phyloP scores from a whole-genome alignment of 2,329 filamentous ascomycete genomes.

The Dryadomyces quercivorus region DNA sequence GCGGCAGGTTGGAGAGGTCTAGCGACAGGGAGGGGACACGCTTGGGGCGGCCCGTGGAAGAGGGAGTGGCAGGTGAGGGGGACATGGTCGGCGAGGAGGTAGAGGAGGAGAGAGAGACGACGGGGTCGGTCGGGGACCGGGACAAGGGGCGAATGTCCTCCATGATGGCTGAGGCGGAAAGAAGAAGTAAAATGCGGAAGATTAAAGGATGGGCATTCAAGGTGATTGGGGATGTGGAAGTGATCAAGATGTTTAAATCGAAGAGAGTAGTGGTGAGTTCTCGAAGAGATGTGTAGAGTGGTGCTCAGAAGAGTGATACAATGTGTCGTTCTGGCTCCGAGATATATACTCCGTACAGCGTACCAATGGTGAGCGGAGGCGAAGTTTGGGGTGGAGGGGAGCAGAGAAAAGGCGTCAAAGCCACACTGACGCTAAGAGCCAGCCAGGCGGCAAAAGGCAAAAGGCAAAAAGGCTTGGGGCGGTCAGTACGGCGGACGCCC shows the following conservation, averaged over 20 bases:
- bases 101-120: not conserved
- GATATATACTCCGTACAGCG: no score
- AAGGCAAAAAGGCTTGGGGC: not conserved
- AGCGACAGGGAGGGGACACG: slow-evolving; percentile 43
- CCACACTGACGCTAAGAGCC: not conserved
- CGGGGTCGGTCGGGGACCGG: not conserved
- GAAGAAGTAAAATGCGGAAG: not conserved
- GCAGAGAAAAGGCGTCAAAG: not conserved
- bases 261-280: no score
- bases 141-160: not conserved
- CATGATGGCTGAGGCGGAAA: not conserved
- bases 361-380: not conserved
- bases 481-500: not conserved
- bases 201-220: no score
- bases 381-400: not conserved
- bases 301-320: no score
- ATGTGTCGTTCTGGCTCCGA: no score
- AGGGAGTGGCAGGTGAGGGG: not conserved
- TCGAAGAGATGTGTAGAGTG: no score
- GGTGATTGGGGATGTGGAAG: no score
- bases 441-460: not conserved
- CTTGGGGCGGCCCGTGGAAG: slow-evolving; percentile 12
- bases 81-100: not conserved
- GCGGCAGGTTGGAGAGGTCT: slow-evolving; percentile 61
- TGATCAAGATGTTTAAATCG: no score